Evolutionary conservation across 768 basidiomycete genomes (phyloP), one percentile per base, ranked within the genome.

Genomic region (Xerocomus brunneocitrinus): DNA sequence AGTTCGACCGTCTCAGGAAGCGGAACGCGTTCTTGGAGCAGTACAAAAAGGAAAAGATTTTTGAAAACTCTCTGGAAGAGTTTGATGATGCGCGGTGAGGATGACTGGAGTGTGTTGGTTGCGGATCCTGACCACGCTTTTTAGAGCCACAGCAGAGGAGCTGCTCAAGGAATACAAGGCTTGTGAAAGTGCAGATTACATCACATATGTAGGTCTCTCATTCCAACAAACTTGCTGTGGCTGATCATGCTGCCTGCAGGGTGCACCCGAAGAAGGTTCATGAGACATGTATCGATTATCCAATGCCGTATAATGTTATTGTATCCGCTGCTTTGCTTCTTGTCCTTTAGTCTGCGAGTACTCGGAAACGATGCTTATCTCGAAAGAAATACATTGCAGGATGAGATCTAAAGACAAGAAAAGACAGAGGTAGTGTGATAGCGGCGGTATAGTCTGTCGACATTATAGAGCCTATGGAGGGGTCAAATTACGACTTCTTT

Each of bases 1-100:
- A 98, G 68, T 99, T 92, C 67, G 95, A 98, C 64, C 79, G 83
- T 39, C 74, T 98, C 46, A 74, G 84, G 52, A 89, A 84, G 71
- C 80, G 91, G 44, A 95, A 95, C 63, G 97, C 97, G 2, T 98
- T 95, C 70, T 70, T 99, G 72, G 94, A 98, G 52, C 91, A 95
- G 67, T 99, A 98, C 76, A 97, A 95, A 76, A 93, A 92, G 67
- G 94, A 98, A 70, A 87, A 88, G 65, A 86, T 95, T 78, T 99
- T 99, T 67, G 87, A 89, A 67, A 87, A 95, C 67, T 86, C 86
- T 2, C 69, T 98, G 58, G 92, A 95, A 58, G 95, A 98, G 71
- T 98, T 99, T 69, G 95, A 98, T 62, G 93, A 97, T 71, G 89
- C 97, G n/a, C 82, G 91, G 93, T 91, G 63, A 54, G 79, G 19